Evolutionary conservation across 2,329 filamentous ascomycete species (phyloP), one percentile per base, ranked within the genome.

Genomic region (Fusarium tanahbumbuense): DNA sequence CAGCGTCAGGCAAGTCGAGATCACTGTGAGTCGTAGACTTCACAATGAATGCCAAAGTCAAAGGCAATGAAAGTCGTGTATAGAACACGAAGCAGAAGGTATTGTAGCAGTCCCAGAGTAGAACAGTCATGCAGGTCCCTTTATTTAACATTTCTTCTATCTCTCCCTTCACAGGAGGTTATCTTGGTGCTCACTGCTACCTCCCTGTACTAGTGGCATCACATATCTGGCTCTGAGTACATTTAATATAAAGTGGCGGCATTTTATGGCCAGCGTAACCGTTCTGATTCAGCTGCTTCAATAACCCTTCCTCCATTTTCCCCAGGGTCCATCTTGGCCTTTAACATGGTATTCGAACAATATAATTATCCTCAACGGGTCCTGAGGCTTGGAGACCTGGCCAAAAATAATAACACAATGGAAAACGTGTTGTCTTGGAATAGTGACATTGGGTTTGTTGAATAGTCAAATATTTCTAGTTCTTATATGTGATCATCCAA

Each of bases 201-300:
- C 16, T n/a, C 32, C 4, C 3, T 16, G 23, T 28, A 27, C 16
- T 22, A 22, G 25, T 32, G 30, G 25, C 10, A 45, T 50, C 18
- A 13, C 56, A 34, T 64, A 25, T 47, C 40, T 60, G 37, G 45
- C 20, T 28, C 32, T 25, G 40, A 53, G 44, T 40, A 58, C 59
- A 64, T 57, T 48, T 65, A 48, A 65, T 42, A 65, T 60, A 48
- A 66, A 40, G 60, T 65, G 60, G 60, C 53, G 46, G 46, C 64
- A 27, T 47, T 30, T 8, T 3, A 30, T 52, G 32, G 34, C 5
- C 15, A 15, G 22, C 8, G 12, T 50, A 20, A 18, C 9, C 16
- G 25, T n/a, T 27, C 18, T 34, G 22, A 23, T 27, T 20, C 9
- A 13, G 22, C 23, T 37, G 23, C 49, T 50, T 15, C 23, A 41